phyloP scores from a whole-genome alignment of 2,329 filamentous ascomycete species.

The Albophoma yamanashiensis region DNA sequence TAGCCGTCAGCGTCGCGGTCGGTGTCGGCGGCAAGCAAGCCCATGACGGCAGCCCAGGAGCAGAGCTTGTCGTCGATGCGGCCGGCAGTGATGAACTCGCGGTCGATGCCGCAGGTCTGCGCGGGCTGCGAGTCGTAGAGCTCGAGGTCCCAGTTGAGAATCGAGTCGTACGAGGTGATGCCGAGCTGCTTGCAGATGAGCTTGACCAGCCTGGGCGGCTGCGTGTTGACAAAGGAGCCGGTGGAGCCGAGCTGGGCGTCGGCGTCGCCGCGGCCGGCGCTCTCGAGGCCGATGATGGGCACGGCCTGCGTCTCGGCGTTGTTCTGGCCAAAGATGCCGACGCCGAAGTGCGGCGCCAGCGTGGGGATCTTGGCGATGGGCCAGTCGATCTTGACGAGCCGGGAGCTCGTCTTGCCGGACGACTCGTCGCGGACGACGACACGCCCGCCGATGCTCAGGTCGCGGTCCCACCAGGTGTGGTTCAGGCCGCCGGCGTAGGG shows the following conservation, averaged over 20 bases:
- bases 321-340: slow-evolving; percentile 53
- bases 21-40: slow-evolving; percentile 56
- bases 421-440: slow-evolving; percentile 69
- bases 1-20: slow-evolving; percentile 48
- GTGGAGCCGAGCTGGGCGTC: slow-evolving; percentile 43
- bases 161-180: slow-evolving; percentile 57
- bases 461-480: slow-evolving; percentile 93
- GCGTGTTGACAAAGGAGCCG: slow-evolving; percentile 68
- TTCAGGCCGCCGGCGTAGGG: slow-evolving; percentile 86
- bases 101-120: slow-evolving; percentile 71
- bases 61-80: slow-evolving; percentile 97
- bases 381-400: slow-evolving; percentile 86
- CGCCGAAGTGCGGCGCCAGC: slow-evolving; percentile 86
- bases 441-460: slow-evolving; percentile 80
- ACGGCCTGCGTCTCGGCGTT: slow-evolving; percentile 92
- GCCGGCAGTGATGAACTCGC: slow-evolving; percentile 89
- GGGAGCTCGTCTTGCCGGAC: slow-evolving; percentile 65
- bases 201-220: slow-evolving; percentile 76
- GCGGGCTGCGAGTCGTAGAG: slow-evolving; percentile 87
- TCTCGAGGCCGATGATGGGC: slow-evolving; percentile 84
- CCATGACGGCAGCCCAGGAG: slow-evolving; percentile 83
- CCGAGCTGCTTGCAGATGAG: slow-evolving; percentile 72
- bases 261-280: slow-evolving; percentile 38
- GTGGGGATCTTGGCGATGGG: slow-evolving; percentile 89
- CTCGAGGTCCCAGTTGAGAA: slow-evolving; percentile 95